A percentile compares a stretch with the other conserved stretches of the same genome.
These are phyloP conservation scores for Lasiodiplodia hormozganensis DNA, from an alignment of 2,329 filamentous ascomycete species.

Conservation along the genomic window DNA sequence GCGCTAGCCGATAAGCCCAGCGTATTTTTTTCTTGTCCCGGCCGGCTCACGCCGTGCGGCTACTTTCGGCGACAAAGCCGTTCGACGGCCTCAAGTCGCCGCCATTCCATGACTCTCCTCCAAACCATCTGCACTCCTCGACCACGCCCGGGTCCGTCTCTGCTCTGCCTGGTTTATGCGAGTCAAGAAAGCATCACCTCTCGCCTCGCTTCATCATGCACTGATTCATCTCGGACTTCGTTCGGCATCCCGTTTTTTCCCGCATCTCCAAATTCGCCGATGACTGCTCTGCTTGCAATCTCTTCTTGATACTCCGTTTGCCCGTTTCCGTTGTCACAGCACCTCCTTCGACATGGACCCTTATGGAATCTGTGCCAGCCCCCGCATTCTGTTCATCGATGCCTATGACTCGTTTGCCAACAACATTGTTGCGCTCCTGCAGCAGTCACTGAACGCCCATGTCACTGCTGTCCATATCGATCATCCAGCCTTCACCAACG, in stretches of 20 bases:
- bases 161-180: not conserved
- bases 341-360: slow-evolving; percentile 22
- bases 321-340: not conserved
- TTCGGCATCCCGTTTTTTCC: slow-evolving; percentile 11
- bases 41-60: not conserved
- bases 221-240: slow-evolving; percentile 16
- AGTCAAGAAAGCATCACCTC: not conserved
- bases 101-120: too few relatives aligned
- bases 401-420: slow-evolving; percentile 97
- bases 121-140: too few relatives aligned
- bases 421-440: slow-evolving; percentile 86
- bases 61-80: not conserved
- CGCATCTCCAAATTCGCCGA: not conserved
- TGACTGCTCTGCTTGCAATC: not conserved
- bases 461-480: slow-evolving; percentile 77
- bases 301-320: not conserved
- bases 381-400: slow-evolving; percentile 83
- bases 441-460: slow-evolving; percentile 70
- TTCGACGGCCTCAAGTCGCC: not conserved
- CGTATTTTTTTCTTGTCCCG: not conserved
- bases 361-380: slow-evolving; percentile 13
- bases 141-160: too few relatives aligned
- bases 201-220: not conserved
- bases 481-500: slow-evolving; percentile 44
- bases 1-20: not conserved